Evolutionary conservation across 2,329 filamentous ascomycete genomes (phyloP).

Genomic region (Colletotrichum trifolii): DNA sequence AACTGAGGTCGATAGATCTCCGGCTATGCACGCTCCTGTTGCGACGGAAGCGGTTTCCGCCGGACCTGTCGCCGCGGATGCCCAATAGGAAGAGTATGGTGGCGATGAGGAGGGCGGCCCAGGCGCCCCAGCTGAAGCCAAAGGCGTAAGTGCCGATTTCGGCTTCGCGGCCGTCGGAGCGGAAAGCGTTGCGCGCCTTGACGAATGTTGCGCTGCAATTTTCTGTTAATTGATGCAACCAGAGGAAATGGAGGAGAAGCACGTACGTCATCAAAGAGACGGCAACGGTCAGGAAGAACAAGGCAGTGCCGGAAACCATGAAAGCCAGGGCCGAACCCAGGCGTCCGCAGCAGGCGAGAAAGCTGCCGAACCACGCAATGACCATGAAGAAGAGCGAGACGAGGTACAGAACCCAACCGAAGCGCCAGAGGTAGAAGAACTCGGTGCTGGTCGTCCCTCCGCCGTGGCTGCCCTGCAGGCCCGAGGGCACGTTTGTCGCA

Average conservation of each 20-base stretch:
- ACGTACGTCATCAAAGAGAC: constrained; percentile 81
- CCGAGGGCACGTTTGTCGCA: constrained; percentile 55
- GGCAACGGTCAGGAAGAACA: constrained; percentile 76
- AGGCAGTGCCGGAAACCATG: constrained; percentile 65
- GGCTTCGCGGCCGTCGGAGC: constrained; percentile 63
- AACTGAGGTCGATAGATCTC: constrained; percentile 63
- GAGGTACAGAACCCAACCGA: constrained; percentile 92
- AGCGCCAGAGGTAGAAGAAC: constrained; percentile 89
- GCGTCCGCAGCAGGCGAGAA: constrained; percentile 77
- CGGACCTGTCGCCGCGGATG: constrained; percentile 60
- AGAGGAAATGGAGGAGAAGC: constrained; percentile 9
- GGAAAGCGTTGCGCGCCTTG: constrained; percentile 75
- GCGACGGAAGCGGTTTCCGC: constrained; percentile 57
- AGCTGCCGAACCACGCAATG: constrained; percentile 72
- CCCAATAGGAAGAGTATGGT: constrained; percentile 75
- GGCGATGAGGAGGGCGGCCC: constrained; percentile 73
- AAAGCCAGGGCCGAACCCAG: constrained; percentile 76
- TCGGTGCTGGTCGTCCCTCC: constrained; percentile 63
- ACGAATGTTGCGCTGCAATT: constrained; percentile 68
- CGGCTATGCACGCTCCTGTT: constrained; percentile 63
- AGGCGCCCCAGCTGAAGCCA: constrained; percentile 81
- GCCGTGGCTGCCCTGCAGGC: constrained; percentile 63
- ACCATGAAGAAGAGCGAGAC: constrained; percentile 84
- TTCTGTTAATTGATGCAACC: neutral
- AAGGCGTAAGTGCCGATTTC: constrained; percentile 75